A percentile compares a stretch with the other conserved stretches of the same genome.
Evolutionary conservation across 2,329 filamentous ascomycete genomes (phyloP).

Genomic region (Penicillium psychrosexuale): DNA sequence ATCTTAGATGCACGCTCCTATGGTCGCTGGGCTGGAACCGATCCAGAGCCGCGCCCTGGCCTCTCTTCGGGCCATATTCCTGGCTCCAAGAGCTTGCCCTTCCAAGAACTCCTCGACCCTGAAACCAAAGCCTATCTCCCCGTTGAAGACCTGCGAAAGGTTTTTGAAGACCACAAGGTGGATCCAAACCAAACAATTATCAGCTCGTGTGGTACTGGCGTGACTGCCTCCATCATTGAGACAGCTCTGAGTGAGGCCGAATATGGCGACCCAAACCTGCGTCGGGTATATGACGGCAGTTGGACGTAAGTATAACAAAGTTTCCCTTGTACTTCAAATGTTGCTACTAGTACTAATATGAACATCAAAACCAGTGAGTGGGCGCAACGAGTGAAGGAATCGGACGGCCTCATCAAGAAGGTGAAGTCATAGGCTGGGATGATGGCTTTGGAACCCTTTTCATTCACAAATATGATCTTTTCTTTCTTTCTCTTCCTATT

Average conservation of each 20-base stretch:
- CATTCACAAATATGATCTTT: background rate
- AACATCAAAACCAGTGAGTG: conserved; percentile 42
- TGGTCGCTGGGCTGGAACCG: conserved; percentile 76
- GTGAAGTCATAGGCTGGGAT: conserved; percentile 16
- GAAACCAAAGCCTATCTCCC: conserved; percentile 77
- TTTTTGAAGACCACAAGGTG: conserved; percentile 78
- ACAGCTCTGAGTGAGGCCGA: conserved; percentile 77
- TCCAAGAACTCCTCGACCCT: conserved; percentile 75
- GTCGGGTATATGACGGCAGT: conserved; percentile 88
- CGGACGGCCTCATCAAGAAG: conserved; percentile 47
- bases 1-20: conserved; percentile 80
- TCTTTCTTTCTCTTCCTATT: background rate
- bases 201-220: conserved; percentile 86
- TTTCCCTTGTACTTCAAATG: background rate
- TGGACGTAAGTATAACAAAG: conserved; percentile 75
- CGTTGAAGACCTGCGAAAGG: conserved; percentile 64
- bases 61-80: conserved; percentile 90
- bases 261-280: conserved; percentile 63
- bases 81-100: conserved; percentile 77
- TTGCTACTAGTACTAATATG: conserved; percentile 1
- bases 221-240: conserved; percentile 88
- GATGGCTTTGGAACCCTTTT: background rate
- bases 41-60: conserved; percentile 81
- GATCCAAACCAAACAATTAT: conserved; percentile 78
- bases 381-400: conserved; percentile 49